Percentiles rank a stretch among this genome's conserved stretches.
Conservation (phyloP, 805 yeast genomes). For the Saturnispora besseyi region DNA sequence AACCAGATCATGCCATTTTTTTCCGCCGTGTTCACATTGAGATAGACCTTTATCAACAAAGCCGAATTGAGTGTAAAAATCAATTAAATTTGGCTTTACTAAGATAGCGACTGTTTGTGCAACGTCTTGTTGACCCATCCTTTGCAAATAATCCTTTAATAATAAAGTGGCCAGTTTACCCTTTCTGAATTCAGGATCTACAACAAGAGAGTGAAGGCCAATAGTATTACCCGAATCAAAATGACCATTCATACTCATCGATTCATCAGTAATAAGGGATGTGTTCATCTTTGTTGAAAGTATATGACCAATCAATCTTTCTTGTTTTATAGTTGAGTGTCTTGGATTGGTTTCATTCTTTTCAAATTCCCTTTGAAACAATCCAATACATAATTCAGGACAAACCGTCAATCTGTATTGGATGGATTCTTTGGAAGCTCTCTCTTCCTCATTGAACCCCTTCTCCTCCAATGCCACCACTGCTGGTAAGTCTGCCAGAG, state of each 20-base stretch:
- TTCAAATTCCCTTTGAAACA: conserved; percentile 65
- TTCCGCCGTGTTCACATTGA: conserved; percentile 48
- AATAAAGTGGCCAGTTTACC: conserved; percentile 75
- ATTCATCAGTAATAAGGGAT: conserved; percentile 39
- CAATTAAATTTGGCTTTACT: conserved; percentile 58
- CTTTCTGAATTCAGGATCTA: conserved; percentile 71
- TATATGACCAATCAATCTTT: conserved; percentile 70
- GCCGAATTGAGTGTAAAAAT: conserved; percentile 77
- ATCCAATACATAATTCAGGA: conserved; percentile 86
- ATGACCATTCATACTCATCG: conserved; percentile 63
- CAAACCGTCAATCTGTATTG: conserved; percentile 67
- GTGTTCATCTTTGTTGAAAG: conserved; percentile 62
- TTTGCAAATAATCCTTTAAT: conserved; percentile 84
- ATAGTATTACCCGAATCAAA: conserved; percentile 63
- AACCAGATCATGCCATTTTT: conserved; percentile 51
- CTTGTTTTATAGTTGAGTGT: conserved; percentile 44
- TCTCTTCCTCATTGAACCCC: conserved; percentile 65
- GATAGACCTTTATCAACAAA: conserved; percentile 64
- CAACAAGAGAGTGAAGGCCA: conserved; percentile 76
- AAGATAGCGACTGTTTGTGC: conserved; percentile 71
- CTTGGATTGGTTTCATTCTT: conserved; percentile 24
- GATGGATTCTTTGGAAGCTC: conserved; percentile 55
- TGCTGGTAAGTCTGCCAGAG: conserved; percentile 61
- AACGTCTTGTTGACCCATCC: conserved; percentile 76
- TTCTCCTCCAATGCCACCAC: conserved; percentile 50